Conservation (phyloP, 2,329 filamentous ascomycete genomes). For the Bipolaris zeicola region DNA sequence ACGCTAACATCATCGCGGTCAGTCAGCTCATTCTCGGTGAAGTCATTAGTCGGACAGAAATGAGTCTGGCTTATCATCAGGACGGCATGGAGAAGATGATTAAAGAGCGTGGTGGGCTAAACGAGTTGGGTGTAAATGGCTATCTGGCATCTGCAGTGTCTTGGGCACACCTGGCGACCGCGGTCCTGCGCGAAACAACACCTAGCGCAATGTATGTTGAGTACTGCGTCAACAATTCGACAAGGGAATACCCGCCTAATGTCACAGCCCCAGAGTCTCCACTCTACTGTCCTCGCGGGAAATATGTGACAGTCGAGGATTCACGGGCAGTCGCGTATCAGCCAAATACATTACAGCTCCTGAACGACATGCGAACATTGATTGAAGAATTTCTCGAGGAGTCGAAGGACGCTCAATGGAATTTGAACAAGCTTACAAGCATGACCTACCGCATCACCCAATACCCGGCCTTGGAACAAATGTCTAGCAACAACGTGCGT, state of each 20-base stretch:
- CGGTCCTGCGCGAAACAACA: slow-evolving; percentile 38
- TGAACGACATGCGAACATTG: slow-evolving; percentile 39
- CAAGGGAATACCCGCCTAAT: slow-evolving; percentile 21
- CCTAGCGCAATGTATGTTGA: slow-evolving; percentile 37
- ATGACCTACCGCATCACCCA: slow-evolving; percentile 30
- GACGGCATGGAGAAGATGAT: slow-evolving; percentile 41
- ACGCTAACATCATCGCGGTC: slow-evolving; percentile 45
- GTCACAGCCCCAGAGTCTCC: slow-evolving; percentile 45
- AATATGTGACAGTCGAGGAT: slow-evolving; percentile 36
- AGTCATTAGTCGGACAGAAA: slow-evolving; percentile 37
- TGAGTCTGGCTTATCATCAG: slow-evolving; percentile 33
- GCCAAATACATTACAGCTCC: slow-evolving; percentile 24
- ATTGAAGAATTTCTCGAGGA: slow-evolving; percentile 37
- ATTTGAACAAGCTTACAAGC: slow-evolving; percentile 21
- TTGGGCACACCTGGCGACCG: slow-evolving; percentile 41
- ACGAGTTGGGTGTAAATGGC: slow-evolving; percentile 37
- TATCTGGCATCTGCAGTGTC: slow-evolving; percentile 40
- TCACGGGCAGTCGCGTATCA: slow-evolving; percentile 11
- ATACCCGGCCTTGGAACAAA: slow-evolving; percentile 23
- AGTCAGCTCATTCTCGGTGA: slow-evolving; percentile 45
- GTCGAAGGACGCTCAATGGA: slow-evolving; percentile 25
- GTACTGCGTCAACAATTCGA: slow-evolving; percentile 24
- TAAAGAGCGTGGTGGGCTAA: slow-evolving; percentile 41
- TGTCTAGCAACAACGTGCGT: slow-evolving; percentile 14
- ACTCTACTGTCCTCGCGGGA: slow-evolving; percentile 38